Conservation (phyloP, 2,329 filamentous ascomycete genomes). For the Teratosphaeria destructans region DNA sequence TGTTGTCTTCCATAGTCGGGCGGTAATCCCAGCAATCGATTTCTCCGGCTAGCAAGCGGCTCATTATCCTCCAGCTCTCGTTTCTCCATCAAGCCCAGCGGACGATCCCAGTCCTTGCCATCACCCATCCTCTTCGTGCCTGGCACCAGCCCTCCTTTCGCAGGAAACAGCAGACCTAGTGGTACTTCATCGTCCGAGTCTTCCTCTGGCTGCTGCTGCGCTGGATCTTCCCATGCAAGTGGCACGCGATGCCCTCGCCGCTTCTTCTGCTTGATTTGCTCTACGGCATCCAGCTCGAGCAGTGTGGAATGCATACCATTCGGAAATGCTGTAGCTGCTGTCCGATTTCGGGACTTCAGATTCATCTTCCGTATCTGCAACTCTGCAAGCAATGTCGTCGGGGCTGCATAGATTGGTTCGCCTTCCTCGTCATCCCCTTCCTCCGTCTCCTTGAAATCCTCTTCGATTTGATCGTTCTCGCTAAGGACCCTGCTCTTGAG, state of each 20-base stretch:
- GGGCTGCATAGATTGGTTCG: slow-evolving; percentile 55
- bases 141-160: slow-evolving; percentile 41
- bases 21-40: slow-evolving; percentile 56
- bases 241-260: slow-evolving; percentile 68
- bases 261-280: slow-evolving; percentile 68
- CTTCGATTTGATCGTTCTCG: slow-evolving; percentile 29
- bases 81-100: slow-evolving; percentile 66
- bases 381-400: slow-evolving; percentile 86
- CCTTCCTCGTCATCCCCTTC: slow-evolving; percentile 33
- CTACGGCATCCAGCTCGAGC: slow-evolving; percentile 80
- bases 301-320: slow-evolving; percentile 86
- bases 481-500: slow-evolving; percentile 8
- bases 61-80: slow-evolving; percentile 87
- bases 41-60: slow-evolving; percentile 67
- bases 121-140: slow-evolving; percentile 33
- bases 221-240: slow-evolving; percentile 76
- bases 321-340: slow-evolving; percentile 51
- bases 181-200: slow-evolving; percentile 77
- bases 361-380: slow-evolving; percentile 84
- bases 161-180: slow-evolving; percentile 66
- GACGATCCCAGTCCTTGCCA: slow-evolving; percentile 44
- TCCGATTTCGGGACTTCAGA: slow-evolving; percentile 67
- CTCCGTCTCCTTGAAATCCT: slow-evolving; percentile 37
- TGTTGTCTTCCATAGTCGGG: slow-evolving; percentile 12
- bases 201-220: slow-evolving; percentile 17